Evolutionary conservation across 1,284 basidiomycete genomes (phyloP).

Genomic region (Bondarzewia mesenterica): DNA sequence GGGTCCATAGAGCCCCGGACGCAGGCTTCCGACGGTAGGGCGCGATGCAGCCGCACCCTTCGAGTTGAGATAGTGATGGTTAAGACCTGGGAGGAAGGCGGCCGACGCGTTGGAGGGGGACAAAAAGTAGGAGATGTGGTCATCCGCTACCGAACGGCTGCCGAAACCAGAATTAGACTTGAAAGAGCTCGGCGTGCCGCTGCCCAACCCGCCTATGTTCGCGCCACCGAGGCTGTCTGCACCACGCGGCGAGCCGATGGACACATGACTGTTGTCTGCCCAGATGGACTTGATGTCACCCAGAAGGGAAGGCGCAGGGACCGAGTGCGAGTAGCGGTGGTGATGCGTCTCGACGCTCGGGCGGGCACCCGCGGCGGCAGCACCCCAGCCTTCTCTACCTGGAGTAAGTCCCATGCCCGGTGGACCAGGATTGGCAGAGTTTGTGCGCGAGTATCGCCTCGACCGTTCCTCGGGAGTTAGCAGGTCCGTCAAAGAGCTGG

Average conservation of each 20-base stretch:
- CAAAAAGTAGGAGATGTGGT: slow-evolving; percentile 22
- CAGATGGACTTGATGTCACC: slow-evolving; percentile 71
- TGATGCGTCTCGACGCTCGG: slow-evolving; percentile 32
- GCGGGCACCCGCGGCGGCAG: slow-evolving; percentile 10
- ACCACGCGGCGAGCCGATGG: slow-evolving; percentile 10
- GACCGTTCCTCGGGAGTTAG: slow-evolving; percentile 79
- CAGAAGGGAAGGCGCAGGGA: slow-evolving; percentile 65
- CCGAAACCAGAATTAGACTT: slow-evolving; percentile 34
- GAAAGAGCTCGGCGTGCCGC: slow-evolving; percentile 40
- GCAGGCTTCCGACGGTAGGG: slow-evolving; percentile 11
- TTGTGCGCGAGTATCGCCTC: slow-evolving; percentile 68
- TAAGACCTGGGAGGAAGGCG: slow-evolving; percentile 64
- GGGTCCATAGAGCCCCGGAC: slow-evolving; percentile 18
- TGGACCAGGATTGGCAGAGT: slow-evolving; percentile 31
- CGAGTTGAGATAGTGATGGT: slow-evolving; percentile 48
- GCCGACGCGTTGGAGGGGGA: slow-evolving; percentile 61
- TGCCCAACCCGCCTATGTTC: slow-evolving; percentile 25
- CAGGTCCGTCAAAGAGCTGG: slow-evolving; percentile 79
- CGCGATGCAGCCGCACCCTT: slow-evolving; percentile 29
- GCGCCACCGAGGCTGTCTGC: slow-evolving; percentile 2
- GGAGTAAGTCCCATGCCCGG: slow-evolving; percentile 13
- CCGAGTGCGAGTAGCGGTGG: slow-evolving; percentile 70
- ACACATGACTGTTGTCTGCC: slow-evolving; percentile 34
- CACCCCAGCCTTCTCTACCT: slow-evolving; percentile 13
- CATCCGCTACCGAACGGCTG: slow-evolving; percentile 26